phyloP scores from a whole-genome alignment of 257 asterid species.

The Jasminum sambac region DNA sequence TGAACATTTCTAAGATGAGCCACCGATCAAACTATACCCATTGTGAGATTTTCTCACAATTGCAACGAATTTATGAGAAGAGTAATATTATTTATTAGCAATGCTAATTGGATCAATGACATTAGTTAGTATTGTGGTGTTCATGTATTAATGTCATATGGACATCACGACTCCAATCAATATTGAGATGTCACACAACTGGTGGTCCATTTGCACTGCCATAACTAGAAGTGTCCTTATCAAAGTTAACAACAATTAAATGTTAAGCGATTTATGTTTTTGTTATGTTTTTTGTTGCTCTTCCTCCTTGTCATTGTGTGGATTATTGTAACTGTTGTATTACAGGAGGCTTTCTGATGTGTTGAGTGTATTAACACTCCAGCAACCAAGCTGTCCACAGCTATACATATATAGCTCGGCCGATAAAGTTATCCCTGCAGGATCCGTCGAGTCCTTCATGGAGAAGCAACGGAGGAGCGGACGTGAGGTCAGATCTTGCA shows the following conservation, averaged over 20 bases:
- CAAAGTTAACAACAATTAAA: too few species aligned
- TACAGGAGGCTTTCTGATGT: conserved; percentile 85
- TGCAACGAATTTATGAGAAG: not conserved
- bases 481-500: conserved; percentile 73
- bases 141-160: too few species aligned
- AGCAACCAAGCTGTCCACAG: conserved; percentile 89
- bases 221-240: too few species aligned
- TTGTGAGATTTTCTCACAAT: not conserved
- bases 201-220: too few species aligned
- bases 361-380: conserved; percentile 52
- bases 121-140: too few species aligned
- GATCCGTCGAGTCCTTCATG: conserved; percentile 76
- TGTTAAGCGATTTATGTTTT: not conserved
- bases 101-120: too few species aligned
- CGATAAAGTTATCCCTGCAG: conserved; percentile 85
- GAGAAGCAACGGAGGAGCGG: conserved; percentile 72
- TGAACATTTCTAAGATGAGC: too few species aligned
- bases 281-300: too few species aligned
- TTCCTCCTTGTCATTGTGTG: not conserved
- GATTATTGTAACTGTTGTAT: not conserved
- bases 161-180: too few species aligned
- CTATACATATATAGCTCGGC: conserved; percentile 94
- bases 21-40: not conserved
- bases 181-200: not conserved
- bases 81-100: too few species aligned